These are phyloP conservation scores for Trichocladium antarcticum DNA, from an alignment of 495 filamentous ascomycete species.

Conservation along the genomic window DNA sequence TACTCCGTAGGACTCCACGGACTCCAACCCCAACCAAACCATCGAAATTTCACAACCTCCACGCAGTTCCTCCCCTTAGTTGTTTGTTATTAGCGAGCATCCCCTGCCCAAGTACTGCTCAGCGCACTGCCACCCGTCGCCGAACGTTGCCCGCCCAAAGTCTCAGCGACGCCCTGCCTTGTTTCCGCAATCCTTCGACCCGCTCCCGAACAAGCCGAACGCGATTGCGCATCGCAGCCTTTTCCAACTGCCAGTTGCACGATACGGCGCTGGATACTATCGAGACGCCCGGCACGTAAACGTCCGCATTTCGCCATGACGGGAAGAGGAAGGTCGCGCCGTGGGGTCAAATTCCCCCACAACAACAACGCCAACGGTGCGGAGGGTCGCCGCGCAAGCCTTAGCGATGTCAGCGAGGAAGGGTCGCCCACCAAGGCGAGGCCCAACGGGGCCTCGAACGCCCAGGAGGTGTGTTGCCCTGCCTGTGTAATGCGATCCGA, in stretches of 20 bases:
- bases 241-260: not conserved
- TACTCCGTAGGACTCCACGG: too few relatives aligned
- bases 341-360: slow-evolving; percentile 76
- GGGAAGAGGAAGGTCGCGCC: slow-evolving; percentile 35
- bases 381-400: slow-evolving; percentile 54
- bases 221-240: not conserved
- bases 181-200: not conserved
- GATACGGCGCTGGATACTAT: not conserved
- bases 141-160: too few relatives aligned
- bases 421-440: slow-evolving; percentile 36
- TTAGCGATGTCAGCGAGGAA: slow-evolving; percentile 73
- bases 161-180: too few relatives aligned
- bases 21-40: too few relatives aligned
- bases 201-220: slow-evolving; percentile 1
- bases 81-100: too few relatives aligned
- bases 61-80: too few relatives aligned
- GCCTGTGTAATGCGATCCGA: not conserved
- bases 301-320: slow-evolving; percentile 14
- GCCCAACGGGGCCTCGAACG: slow-evolving; percentile 30
- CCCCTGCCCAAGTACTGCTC: too few relatives aligned
- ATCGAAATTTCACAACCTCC: slow-evolving; percentile 21
- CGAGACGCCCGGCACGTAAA: too few relatives aligned
- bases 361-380: slow-evolving; percentile 35
- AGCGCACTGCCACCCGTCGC: not conserved
- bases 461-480: slow-evolving; percentile 26